Conservation (phyloP, 2,329 filamentous ascomycete species). For the Talaromyces sp. region DNA sequence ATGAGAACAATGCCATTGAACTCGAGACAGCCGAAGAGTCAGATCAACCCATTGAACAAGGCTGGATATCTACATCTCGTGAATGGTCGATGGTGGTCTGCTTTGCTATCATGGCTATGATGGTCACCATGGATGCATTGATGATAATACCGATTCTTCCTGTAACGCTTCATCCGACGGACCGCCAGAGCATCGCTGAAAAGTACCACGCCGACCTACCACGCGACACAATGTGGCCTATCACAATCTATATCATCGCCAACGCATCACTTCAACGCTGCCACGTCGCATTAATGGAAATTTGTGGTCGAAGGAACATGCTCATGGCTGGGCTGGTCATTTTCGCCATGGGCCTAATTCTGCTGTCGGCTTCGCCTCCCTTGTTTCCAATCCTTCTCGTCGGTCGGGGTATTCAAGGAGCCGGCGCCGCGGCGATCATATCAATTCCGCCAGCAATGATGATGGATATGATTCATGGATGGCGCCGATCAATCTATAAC, state of each 20-base stretch:
- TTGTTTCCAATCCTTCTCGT: conserved; percentile 13
- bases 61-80: background rate
- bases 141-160: conserved; percentile 14
- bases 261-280: conserved; percentile 8
- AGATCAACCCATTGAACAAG: background rate
- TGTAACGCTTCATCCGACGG: background rate
- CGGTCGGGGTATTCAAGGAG: conserved; percentile 15
- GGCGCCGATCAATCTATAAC: conserved; percentile 8
- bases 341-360: conserved; percentile 11
- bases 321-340: conserved; percentile 9
- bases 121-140: conserved; percentile 14
- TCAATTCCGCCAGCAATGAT: conserved; percentile 9
- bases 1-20: conserved; percentile 4
- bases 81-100: conserved; percentile 16
- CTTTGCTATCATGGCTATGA: conserved; percentile 14
- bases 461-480: conserved; percentile 8
- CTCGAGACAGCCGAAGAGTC: background rate
- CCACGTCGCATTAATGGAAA: conserved; percentile 6
- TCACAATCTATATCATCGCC: conserved; percentile 14
- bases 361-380: conserved; percentile 4
- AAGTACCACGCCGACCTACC: conserved; percentile 11
- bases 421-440: conserved; percentile 9
- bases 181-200: background rate
- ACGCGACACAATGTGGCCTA: conserved; percentile 10
- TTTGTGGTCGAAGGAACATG: conserved; percentile 5